These are phyloP conservation scores for Bothriochloa decipiens DNA, from an alignment of 176 grass and related monocot species.

Conservation along the genomic window DNA sequence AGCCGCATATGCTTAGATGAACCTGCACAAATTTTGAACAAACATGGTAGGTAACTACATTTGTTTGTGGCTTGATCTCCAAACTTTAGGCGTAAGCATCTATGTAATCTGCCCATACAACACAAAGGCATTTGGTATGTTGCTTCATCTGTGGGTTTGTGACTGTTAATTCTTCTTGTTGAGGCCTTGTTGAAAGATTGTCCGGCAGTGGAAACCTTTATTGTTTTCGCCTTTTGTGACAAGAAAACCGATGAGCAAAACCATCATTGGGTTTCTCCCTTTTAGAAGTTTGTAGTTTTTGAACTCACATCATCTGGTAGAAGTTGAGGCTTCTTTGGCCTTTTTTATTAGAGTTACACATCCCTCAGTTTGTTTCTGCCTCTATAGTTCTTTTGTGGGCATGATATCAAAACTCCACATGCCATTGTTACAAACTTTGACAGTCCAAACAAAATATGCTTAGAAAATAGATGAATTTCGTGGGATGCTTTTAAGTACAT, in stretches of 20 bases:
- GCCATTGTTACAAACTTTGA: neutral
- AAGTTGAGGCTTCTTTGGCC: neutral
- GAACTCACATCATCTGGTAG: neutral
- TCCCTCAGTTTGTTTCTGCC: neutral
- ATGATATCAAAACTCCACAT: neutral
- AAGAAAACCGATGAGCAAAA: neutral
- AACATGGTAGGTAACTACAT: neutral
- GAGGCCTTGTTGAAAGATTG: neutral
- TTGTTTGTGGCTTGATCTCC: neutral
- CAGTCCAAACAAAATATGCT: neutral
- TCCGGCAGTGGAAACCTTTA: neutral
- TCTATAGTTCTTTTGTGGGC: neutral
- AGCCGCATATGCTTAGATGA: too few relatives aligned
- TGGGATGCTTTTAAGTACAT: too few relatives aligned
- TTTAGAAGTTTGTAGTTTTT: neutral
- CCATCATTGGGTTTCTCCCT: neutral
- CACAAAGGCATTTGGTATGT: neutral
- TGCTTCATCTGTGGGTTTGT: neutral
- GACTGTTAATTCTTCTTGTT: neutral
- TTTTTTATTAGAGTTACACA: neutral
- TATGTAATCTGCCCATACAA: conserved; percentile 9
- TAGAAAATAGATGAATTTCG: conserved; percentile 19
- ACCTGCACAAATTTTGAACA: neutral
- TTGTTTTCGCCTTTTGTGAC: neutral
- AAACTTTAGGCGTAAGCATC: neutral